phyloP scores from a whole-genome alignment of 2,329 filamentous ascomycete genomes.

The Fusarium citri region DNA sequence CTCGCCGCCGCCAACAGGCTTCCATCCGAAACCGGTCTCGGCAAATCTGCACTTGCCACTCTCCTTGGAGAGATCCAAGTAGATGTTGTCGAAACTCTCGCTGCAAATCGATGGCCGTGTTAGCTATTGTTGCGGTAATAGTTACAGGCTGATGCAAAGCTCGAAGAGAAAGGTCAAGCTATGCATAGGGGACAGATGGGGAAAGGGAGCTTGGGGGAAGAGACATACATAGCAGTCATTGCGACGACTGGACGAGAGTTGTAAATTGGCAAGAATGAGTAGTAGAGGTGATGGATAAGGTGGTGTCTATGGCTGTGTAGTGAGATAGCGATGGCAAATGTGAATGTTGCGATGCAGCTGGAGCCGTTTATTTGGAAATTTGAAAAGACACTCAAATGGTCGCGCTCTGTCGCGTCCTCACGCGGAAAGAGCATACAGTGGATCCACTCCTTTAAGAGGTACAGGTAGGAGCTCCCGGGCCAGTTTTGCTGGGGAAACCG shows the following conservation, averaged over 20 bases:
- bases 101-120: conserved; percentile 51
- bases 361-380: conserved; percentile 37
- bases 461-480: too few relatives aligned
- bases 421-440: conserved; percentile 40
- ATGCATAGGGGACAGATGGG: background rate
- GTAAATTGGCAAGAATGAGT: background rate
- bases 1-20: conserved; percentile 85
- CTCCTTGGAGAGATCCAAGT: conserved; percentile 93
- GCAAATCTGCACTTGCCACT: conserved; percentile 94
- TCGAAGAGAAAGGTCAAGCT: background rate
- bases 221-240: conserved; percentile 56
- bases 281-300: background rate
- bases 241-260: conserved; percentile 21
- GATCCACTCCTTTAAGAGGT: conserved; percentile 15
- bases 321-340: conserved; percentile 3
- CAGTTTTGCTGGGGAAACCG: background rate
- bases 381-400: conserved; percentile 27
- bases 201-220: conserved; percentile 12
- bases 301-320: conserved; percentile 14
- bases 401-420: conserved; percentile 35
- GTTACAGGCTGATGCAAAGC: conserved; percentile 1
- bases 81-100: conserved; percentile 98
- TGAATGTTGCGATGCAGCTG: conserved; percentile 19
- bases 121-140: conserved; percentile 33
- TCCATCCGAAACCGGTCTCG: conserved; percentile 95